Base-by-base conservation (phyloP, 306 rosid genomes). In the Dryas drummondii region DNA sequence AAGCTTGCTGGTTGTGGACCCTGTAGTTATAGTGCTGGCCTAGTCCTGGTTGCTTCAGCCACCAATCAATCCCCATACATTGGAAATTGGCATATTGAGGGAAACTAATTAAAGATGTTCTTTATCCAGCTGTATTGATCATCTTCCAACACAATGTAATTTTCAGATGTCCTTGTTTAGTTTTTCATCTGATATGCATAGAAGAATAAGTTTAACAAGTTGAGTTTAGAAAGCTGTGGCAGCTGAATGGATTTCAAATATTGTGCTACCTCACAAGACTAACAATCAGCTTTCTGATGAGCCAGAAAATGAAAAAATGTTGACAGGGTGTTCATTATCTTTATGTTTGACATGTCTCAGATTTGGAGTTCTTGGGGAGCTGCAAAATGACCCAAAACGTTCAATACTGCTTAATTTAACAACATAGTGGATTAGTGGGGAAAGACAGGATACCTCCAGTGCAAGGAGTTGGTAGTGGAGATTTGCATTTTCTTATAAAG, bases 321-420 rank as follows among this genome's bases (percentile, higher is more conserved):
- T 12, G 17, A 19, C 4, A 5, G 58, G 5, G 42, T 37, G 53
- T 22, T 37, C 50, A 51, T 51, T 37, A 45, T 66, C 46, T 70
- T n/a, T 50, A 19, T 66, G 12, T 53, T 69, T 74, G 45, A 42
- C 37, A 32, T 32, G 52, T 69, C 72, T 71, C 90, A 90, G 94
- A 81, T 89, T 93, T 82, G 96, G 98, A 44, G 91, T 86, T 16
- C 5, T 2, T 90, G 97, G 97, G 97, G 89, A 83, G 91, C 94
- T 50, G 94, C 98, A 75, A 88, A 88, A 32, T 32, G 37, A 32
- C 37, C 37, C 37, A 32, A 32, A 32, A 32, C 37, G 37, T 32
- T 2, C 94, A 42, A 78, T 90, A 70, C 76, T 87, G 66, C 85
- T 93, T 63, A 90, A 93, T 76, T 72, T 89, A 80, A 82, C 93